Base-by-base conservation (phyloP, 257 asterid genomes). In the Ehretia macrophylla region DNA sequence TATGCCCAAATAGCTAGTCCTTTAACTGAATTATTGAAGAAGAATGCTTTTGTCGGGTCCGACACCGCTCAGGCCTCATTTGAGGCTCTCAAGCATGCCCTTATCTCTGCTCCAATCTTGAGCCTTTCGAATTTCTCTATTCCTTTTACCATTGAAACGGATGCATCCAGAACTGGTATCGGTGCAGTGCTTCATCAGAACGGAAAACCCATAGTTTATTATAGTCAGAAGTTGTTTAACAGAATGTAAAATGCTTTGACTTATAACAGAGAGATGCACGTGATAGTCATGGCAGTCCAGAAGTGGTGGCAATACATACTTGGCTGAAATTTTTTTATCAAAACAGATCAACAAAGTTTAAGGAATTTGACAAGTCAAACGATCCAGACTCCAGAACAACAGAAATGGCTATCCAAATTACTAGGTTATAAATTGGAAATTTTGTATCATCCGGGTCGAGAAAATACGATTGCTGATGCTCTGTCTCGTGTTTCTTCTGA, bases 21-120 rank as follows among this genome's bases (percentile, higher is more conserved):
- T 3, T 16, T 46, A 3, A 59, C 64, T 5, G 14, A 14, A 3
- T 14, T 45, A 5, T 19, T 46, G 16, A 0, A 1, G 8, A 50
- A 37, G 14, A 49, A 32, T 5, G 4, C 5, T 4, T 62, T 62
- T 21, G 13, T 5, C 0, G 50, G 59, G 67, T 17, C 19, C 11
- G 14, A 32, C 3, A 8, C 13, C 4, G 40, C 67, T 1, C 5
- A 19, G 10, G 17, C 1, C 5, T 20, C 58, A 11, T 62, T 51
- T 19, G 18, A 32, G 17, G 18, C 13, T 8, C 50, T 50, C 14
- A 51, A 62, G 21, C 0, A 2, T 12, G 37, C 49, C 12, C 18
- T 62, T 1, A 16, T 1, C n/a, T n/a, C n/a, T n/a, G 10, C 66
- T 32, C 67, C 67, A 6, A 39, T 51, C 38, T 32, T 62, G 37